A percentile compares a stretch with the other conserved stretches of the same genome.
phyloP scores from a whole-genome alignment of 306 rosid genomes.

The Geum urbanum region DNA sequence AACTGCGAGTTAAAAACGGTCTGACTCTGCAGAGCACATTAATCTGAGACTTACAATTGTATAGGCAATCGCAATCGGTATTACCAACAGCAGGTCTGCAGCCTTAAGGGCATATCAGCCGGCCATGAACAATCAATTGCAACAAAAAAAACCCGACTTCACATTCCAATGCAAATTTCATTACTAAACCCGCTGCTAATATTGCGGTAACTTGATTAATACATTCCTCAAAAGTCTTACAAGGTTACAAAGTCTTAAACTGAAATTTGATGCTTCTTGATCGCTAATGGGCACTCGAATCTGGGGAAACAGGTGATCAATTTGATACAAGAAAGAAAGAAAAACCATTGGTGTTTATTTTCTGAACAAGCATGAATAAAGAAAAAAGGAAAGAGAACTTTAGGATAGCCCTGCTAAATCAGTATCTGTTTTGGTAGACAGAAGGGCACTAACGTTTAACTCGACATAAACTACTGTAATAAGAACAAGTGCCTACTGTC shows the following conservation, averaged over 20 bases:
- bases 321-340: constrained; percentile 7
- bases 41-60: too few relatives aligned
- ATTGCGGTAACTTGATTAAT: background rate
- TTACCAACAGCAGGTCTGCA: too few relatives aligned
- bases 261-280: background rate
- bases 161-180: background rate
- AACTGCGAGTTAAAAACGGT: background rate
- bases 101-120: background rate
- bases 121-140: background rate
- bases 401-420: constrained; percentile 17
- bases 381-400: constrained; percentile 2
- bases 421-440: constrained; percentile 18
- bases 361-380: constrained; percentile 26
- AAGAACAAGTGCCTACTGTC: constrained; percentile 27
- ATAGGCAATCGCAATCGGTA: too few relatives aligned
- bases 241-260: background rate
- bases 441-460: constrained; percentile 20
- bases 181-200: background rate
- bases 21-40: background rate
- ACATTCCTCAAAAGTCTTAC: background rate
- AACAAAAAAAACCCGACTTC: background rate
- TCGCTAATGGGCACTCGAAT: constrained; percentile 8
- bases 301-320: constrained; percentile 23
- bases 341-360: constrained; percentile 30
- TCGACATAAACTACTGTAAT: constrained; percentile 17